These are phyloP conservation scores for Saraca asoca DNA, from an alignment of 331 rosid genomes.

Conservation along the genomic window DNA sequence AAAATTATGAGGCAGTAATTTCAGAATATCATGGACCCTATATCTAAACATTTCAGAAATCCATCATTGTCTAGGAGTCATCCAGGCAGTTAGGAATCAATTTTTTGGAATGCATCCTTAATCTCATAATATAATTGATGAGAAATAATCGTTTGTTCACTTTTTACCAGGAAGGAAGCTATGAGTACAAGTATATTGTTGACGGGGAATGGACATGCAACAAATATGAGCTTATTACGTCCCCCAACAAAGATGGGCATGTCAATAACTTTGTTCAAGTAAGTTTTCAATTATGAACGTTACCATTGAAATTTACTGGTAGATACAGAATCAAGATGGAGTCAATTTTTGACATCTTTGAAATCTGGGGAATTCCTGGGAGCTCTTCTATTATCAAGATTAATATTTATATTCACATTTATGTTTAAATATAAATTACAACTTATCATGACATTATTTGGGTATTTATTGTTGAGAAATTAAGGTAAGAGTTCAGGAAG, in stretches of 20 bases:
- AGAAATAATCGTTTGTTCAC: constrained; percentile 22
- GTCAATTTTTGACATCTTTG: not conserved
- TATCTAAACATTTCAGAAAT: not conserved
- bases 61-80: not conserved
- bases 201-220: constrained; percentile 79
- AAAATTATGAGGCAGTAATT: not conserved
- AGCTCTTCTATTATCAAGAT: not conserved
- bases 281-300: constrained; percentile 40
- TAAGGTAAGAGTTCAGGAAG: no score
- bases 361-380: constrained; percentile 2
- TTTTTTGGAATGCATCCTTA: not conserved
- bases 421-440: constrained; percentile 3
- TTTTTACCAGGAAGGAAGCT: constrained; percentile 77
- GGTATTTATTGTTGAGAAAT: no score
- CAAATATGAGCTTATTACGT: constrained; percentile 48
- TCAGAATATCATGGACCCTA: not conserved
- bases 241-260: constrained; percentile 82
- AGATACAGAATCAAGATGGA: not conserved
- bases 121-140: not conserved
- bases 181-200: constrained; percentile 88
- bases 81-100: no score
- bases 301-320: constrained; percentile 5
- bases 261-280: constrained; percentile 77
- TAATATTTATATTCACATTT: not conserved
- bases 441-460: not conserved